phyloP scores from a whole-genome alignment of 345 rosid genomes.

The Eucalyptus marginata region DNA sequence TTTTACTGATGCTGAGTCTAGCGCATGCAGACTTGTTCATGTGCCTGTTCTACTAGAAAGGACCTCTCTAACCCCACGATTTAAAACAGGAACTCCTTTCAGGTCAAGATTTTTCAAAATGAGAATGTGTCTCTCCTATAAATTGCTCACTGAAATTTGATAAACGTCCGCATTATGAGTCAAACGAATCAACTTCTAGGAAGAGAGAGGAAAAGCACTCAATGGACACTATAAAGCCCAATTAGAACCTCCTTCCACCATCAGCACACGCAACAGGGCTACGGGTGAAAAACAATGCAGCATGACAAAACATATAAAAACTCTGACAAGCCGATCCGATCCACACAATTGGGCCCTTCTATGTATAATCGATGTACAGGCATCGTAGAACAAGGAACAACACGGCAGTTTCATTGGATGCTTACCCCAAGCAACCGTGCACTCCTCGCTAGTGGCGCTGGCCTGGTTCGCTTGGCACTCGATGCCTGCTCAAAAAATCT shows the following conservation, averaged over 20 bases:
- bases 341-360: not conserved
- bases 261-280: not conserved
- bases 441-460: slow-evolving; percentile 89
- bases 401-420: not conserved
- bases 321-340: not conserved
- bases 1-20: not conserved
- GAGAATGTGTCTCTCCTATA: not conserved
- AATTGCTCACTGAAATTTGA: not conserved
- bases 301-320: not conserved
- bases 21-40: not conserved
- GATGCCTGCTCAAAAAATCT: slow-evolving; percentile 38
- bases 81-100: not conserved
- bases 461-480: slow-evolving; percentile 97
- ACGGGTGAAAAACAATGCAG: not conserved
- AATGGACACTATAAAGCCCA: not conserved
- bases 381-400: not conserved
- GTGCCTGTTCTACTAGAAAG: not conserved
- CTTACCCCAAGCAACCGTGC: slow-evolving; percentile 98
- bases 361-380: not conserved
- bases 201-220: not conserved
- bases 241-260: not conserved
- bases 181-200: not conserved
- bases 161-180: not conserved
- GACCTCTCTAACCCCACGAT: not conserved
- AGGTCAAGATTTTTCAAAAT: not conserved